Evolutionary conservation across 345 rosid species (phyloP), one percentile per base, ranked within the genome.

Genomic region (Eucalyptus virginea): DNA sequence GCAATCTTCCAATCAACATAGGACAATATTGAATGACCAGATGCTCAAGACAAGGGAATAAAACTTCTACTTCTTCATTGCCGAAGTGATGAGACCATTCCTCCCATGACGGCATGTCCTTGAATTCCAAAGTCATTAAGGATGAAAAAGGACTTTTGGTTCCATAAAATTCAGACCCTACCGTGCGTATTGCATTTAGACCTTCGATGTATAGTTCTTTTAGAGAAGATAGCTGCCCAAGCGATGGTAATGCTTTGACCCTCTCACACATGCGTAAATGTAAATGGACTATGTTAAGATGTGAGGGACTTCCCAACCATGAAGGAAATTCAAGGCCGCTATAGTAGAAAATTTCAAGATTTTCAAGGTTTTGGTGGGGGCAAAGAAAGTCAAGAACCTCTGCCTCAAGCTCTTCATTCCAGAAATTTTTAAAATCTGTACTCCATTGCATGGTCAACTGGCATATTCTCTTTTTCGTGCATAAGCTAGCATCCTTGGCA

Each of bases 21-120:
- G 67, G 67, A 0, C 67, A 60, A 26, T 26, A 2, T 0, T 0
- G 32, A 60, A 60, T 5, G n/a, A 5, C 15, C 3, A 60, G 0
- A 26, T 26, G 32, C 32, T 60, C 32, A 11, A 60, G 67, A 60
- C 67, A 11, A 60, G 67, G 67, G 32, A 60, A 60, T 60, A 60
- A 28, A 26, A 60, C n/a, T 60, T 0, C 67, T 60, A 60, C 0
- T 60, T 60, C 67, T 60, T 60, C 67, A 26, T 11, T 60, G 7
- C 16, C 0, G 0, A 60, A 11, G 32, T 0, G 0, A 60, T 60
- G n/a, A 60, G 67, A 60, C 67, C 67, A 60, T 0, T 60, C 67
- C 67, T 60, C 15, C 32, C 67, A 60, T 1, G 6, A 26, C 5
- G 16, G 32, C 67, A 60, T 60, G 67, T 60, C 16, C n/a, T 26